Percentiles rank a stretch among this genome's conserved stretches.
Evolutionary conservation across 164 flowering plant species (phyloP).

Genomic region (Umbellularia californica): DNA sequence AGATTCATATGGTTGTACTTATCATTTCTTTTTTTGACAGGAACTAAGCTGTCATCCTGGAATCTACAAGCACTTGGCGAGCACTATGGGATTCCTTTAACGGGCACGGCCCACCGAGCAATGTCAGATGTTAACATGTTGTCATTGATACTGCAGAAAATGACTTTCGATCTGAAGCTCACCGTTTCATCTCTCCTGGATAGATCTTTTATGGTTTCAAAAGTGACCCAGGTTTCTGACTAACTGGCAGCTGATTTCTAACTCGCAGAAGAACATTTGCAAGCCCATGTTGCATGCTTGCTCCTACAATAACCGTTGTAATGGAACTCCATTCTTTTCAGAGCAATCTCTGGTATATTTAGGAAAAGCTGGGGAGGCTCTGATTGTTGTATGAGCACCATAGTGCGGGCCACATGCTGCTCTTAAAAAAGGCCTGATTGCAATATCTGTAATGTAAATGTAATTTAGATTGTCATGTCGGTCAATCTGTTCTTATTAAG

Average conservation of each 20-base stretch:
- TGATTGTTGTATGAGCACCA: neutral
- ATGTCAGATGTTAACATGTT: slow-evolving; percentile 64
- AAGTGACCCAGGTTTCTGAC: slow-evolving; percentile 15
- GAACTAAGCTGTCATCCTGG: slow-evolving; percentile 26
- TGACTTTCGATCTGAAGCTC: slow-evolving; percentile 61
- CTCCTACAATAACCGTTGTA: neutral
- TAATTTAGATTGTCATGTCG: neutral
- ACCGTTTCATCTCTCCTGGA: slow-evolving; percentile 46
- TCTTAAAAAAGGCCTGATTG: neutral
- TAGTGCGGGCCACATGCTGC: neutral
- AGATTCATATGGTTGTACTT: neutral
- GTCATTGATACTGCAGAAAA: slow-evolving; percentile 50
- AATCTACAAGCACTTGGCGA: slow-evolving; percentile 56
- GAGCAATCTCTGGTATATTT: slow-evolving; percentile 2
- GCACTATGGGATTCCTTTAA: slow-evolving; percentile 38
- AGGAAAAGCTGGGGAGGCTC: neutral
- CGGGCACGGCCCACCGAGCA: slow-evolving; percentile 81
- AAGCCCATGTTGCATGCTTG: neutral
- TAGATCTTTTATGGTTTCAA: slow-evolving; percentile 47
- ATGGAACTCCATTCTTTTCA: slow-evolving; percentile 8
- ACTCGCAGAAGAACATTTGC: neutral
- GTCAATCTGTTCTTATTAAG: neutral
- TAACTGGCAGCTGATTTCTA: neutral
- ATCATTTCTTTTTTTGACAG: slow-evolving; percentile 25
- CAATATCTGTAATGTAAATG: neutral